Evolutionary conservation across 2,329 filamentous ascomycete genomes (phyloP).

Genomic region (Alternaria burnsii): DNA sequence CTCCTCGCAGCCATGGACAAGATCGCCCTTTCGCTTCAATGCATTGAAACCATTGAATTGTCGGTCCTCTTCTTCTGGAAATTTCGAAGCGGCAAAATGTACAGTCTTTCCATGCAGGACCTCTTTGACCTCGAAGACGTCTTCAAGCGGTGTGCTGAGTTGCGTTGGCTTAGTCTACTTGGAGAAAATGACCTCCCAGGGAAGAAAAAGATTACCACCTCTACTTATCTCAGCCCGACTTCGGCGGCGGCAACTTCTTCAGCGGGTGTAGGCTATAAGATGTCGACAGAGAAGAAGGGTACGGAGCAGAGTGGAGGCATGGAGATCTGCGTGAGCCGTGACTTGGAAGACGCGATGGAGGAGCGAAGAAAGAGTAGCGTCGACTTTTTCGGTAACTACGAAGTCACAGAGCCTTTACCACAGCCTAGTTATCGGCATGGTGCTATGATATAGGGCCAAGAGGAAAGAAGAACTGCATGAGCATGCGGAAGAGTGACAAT

Average conservation of each 20-base stretch:
- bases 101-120: conserved; percentile 47
- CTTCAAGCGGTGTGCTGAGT: conserved; percentile 45
- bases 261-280: conserved; percentile 47
- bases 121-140: conserved; percentile 48
- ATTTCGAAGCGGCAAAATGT: conserved; percentile 42
- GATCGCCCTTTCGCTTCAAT: conserved; percentile 34
- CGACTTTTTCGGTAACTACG: conserved; percentile 49
- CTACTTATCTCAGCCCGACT: conserved; percentile 27
- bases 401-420: conserved; percentile 45
- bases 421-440: conserved; percentile 42
- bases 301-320: conserved; percentile 48
- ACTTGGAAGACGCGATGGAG: conserved; percentile 45
- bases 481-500: background rate
- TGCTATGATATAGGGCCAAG: conserved; percentile 39
- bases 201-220: conserved; percentile 9
- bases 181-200: conserved; percentile 32
- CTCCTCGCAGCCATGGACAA: conserved; percentile 45
- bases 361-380: conserved; percentile 39
- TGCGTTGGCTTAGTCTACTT: conserved; percentile 41
- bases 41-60: conserved; percentile 42
- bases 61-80: conserved; percentile 49
- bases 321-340: conserved; percentile 46
- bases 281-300: conserved; percentile 43
- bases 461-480: background rate
- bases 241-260: conserved; percentile 12